Evolutionary conservation across 2,329 filamentous ascomycete species (phyloP), one percentile per base, ranked within the genome.

Genomic region (Alternaria novae-zelandiae): DNA sequence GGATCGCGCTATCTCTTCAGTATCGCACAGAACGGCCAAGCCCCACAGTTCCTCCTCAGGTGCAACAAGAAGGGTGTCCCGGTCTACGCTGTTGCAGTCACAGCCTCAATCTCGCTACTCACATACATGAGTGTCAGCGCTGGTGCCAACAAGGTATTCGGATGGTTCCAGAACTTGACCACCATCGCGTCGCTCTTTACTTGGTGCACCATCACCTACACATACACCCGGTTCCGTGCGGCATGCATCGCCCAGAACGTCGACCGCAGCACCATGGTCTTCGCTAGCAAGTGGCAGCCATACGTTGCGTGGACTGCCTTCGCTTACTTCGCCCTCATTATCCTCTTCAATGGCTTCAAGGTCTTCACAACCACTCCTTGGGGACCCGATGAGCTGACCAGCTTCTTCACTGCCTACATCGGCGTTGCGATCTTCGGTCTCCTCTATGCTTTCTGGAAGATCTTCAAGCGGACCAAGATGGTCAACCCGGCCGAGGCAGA

Each of bases 111-210:
- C 70, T 80, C 80, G 12, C 73, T 81, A 3, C 78, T 86, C 50
- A 83, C 83, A 4, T 87, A 85, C 69, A 81, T 87, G 65, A 85
- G 83, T 59, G 79, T 83, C 32, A 82, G 79, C 15, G 82, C 78
- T 55, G 80, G 78, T 30, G 82, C 82, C 13, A 80, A 81, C 57
- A 78, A 80, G 15, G 78, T 85, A 23, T 93, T 93, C 77, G 81
- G 82, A 45, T 93, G 90, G 88, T 91, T 93, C 78, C 85, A 89
- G 73, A 91, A 91, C 77, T 85, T 93, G 55, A 89, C 88, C 28
- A 91, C 84, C 62, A 83, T 84, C 5, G 84, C 83, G 1, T 85
- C 84, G 10, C 80, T 86, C 69, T 86, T 87, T 62, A 85, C 83
- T 10, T 88, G 86, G 86, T 82, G 83, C 66, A 82, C 81, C 66